Evolutionary conservation across 2,329 filamentous ascomycete species (phyloP), one percentile per base, ranked within the genome.

Genomic region (Cercospora brassicicola): DNA sequence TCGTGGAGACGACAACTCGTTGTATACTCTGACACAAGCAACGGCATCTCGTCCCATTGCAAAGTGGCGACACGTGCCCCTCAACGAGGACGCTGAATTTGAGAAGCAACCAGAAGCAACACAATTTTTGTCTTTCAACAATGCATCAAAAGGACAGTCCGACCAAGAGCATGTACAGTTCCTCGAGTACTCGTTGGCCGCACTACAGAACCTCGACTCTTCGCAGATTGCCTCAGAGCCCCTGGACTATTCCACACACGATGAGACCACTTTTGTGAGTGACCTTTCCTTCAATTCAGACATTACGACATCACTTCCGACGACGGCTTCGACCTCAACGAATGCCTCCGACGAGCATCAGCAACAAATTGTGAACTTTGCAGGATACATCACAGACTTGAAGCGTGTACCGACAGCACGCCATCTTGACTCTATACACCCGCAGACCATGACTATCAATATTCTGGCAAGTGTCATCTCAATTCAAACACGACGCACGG

Each of bases 361-460:
- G 23, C 64, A 72, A 26, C 72, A 69, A 65, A 75, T 72, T 73
- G 72, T 79, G 26, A 75, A 79, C 73, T 82, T 76, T 71, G 81
- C 71, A 75, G 82, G 79, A 13, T 81, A 82, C 39, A 79, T 93
- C 48, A 89, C 83, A 31, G 84, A 92, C 74, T 82, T 97, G 13
- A 85, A 86, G 62, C 87, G 90, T 68, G 82, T 97, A 9, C 94
- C 94, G 0, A 85, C 84, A 20, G 89, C 91, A 0, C 76, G 78
- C 2, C 87, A 91, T 73, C 83, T 97, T 5, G 77, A 84, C 9
- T 86, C 86, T 0, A 90, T 96, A 57, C 83, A 85, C 31, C 94
- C 93, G 0, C 91, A 93, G 76, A 96, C 92, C 0, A 88, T 94
- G 76, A 93, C 92, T 0, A 87, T 94, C 28, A 93, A 93, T 77